Conservation (phyloP, 164 flowering plant genomes). For the Macadamia integrifolia region DNA sequence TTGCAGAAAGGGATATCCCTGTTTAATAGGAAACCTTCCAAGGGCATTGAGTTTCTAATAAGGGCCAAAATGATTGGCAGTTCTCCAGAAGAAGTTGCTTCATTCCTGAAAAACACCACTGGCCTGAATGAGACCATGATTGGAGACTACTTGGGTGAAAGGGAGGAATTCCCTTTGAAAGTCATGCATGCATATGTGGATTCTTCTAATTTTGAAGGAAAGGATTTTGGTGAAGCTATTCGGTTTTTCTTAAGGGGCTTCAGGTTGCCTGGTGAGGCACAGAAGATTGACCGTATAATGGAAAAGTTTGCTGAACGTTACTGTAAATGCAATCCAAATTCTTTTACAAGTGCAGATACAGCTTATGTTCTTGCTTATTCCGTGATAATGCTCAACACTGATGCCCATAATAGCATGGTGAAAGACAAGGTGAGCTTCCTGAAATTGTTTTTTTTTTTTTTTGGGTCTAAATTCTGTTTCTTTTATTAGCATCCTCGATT, state of each 20-base stretch:
- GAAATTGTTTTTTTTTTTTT: neutral
- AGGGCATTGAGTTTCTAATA: slow-evolving; percentile 90
- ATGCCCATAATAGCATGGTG: slow-evolving; percentile 96
- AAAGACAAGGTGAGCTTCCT: slow-evolving; percentile 81
- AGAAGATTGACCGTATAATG: slow-evolving; percentile 98
- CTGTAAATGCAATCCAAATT: slow-evolving; percentile 92
- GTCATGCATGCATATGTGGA: slow-evolving; percentile 99
- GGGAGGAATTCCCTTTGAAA: slow-evolving; percentile 84
- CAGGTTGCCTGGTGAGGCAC: slow-evolving; percentile 98
- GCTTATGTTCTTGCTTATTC: slow-evolving; percentile 99
- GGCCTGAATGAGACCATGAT: slow-evolving; percentile 81
- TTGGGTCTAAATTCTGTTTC: too few relatives aligned
- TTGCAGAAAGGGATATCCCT: slow-evolving; percentile 93
- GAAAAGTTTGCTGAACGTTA: slow-evolving; percentile 99
- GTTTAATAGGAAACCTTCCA: slow-evolving; percentile 92
- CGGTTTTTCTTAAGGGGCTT: slow-evolving; percentile 90
- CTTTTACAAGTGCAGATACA: slow-evolving; percentile 93
- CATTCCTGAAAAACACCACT: slow-evolving; percentile 63
- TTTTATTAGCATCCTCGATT: neutral
- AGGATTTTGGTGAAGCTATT: slow-evolving; percentile 92
- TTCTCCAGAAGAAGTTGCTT: slow-evolving; percentile 84
- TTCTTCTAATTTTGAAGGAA: slow-evolving; percentile 73
- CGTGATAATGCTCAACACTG: slow-evolving; percentile 97
- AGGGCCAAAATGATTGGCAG: slow-evolving; percentile 68
- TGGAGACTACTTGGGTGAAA: slow-evolving; percentile 97